phyloP scores from a whole-genome alignment of 2,329 filamentous ascomycete genomes.

The Cladosporium sp. region DNA sequence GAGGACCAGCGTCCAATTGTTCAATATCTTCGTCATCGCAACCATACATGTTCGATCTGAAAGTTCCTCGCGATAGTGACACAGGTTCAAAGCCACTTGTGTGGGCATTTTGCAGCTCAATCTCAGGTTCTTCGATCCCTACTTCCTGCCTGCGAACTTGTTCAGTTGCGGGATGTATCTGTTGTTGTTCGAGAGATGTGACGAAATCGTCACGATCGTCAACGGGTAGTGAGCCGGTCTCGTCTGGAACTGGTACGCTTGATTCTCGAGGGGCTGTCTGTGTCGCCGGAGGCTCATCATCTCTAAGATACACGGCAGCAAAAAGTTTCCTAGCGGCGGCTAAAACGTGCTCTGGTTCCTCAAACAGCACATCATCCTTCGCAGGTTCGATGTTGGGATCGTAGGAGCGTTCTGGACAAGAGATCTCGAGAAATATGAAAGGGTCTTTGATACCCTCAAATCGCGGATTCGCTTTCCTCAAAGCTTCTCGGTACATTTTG shows the following conservation, averaged over 20 bases:
- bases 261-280: not conserved
- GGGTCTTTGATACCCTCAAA: constrained; percentile 40
- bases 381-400: constrained; percentile 66
- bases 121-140: too few species aligned
- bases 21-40: constrained; percentile 31
- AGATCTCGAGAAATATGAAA: constrained; percentile 60
- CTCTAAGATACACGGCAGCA: constrained; percentile 16
- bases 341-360: constrained; percentile 46
- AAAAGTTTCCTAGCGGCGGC: constrained; percentile 41
- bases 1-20: constrained; percentile 15
- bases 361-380: constrained; percentile 67
- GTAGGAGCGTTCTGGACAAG: constrained; percentile 57
- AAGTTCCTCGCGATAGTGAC: not conserved
- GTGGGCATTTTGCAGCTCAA: too few species aligned
- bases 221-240: too few species aligned
- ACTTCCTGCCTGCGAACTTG: too few species aligned
- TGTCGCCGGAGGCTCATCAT: not conserved
- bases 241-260: not conserved
- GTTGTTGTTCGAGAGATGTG: not conserved
- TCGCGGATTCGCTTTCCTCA: constrained; percentile 31
- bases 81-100: too few species aligned
- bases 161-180: not conserved
- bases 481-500: constrained; percentile 46
- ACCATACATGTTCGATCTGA: constrained; percentile 31
- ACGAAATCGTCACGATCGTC: not conserved